Evolutionary conservation across 2,329 filamentous ascomycete species (phyloP), one percentile per base, ranked within the genome.

Genomic region (Aureobasidium sp.): DNA sequence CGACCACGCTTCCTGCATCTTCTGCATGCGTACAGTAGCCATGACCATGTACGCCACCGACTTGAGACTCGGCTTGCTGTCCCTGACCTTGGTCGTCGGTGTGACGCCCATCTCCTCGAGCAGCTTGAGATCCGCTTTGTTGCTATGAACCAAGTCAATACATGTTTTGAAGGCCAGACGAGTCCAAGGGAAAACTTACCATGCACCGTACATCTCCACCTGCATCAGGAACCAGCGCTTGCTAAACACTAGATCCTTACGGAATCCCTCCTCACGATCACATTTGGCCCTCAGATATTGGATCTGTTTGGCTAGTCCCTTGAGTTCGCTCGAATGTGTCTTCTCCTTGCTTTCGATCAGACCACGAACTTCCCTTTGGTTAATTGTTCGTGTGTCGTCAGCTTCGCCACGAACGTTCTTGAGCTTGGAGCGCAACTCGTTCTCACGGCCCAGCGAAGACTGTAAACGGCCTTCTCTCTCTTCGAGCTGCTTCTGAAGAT

Each of bases 91-190:
- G 21, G 58, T 55, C 59, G 78, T 74, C 3, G 76, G 71, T 29
- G 75, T 78, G 58, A 88, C 81, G 58, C 87, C 88, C 76, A 96
- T 95, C 61, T 86, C 80, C 61, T 86, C 81, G 58, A 97, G 83
- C 65, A 96, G 85, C 49, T 84, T 81, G 55, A 97, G 83, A 67
- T 97, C 89, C 56, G 88, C 86, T 69, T 91, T 85, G 74, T 97
- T 98, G 74, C 93, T 97, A 68, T 68, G 10, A n/a, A 19, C 0
- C 3, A 27, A 27, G 29, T 58, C 39, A 58, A 55, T 29, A 39
- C 17, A 16, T 10, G 11, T 30, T 39, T 24, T 39, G 14, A 16
- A 21, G n/a, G 16, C 21, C 19, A 14, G 11, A 30, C 17, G 3
- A 30, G 7, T n/a, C 5, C 24, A 42, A 5, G 14, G 24, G 2